These are phyloP conservation scores for Fusarium cicatricum DNA, from an alignment of 2,329 filamentous ascomycete species.

Conservation along the genomic window DNA sequence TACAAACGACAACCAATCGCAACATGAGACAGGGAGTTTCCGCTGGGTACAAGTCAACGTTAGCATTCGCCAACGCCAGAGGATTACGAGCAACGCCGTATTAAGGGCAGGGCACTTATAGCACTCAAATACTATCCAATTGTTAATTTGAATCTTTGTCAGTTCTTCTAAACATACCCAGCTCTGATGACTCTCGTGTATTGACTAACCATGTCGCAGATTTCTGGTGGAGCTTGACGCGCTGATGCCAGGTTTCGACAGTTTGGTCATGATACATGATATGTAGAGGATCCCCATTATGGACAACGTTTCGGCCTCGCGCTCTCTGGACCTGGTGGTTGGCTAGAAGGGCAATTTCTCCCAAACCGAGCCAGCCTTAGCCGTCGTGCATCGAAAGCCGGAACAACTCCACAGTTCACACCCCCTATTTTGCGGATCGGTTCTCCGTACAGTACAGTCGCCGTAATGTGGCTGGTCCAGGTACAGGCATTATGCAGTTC, in stretches of 20 bases:
- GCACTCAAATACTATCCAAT: not conserved
- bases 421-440: conserved; percentile 33
- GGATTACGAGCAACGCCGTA: conserved; percentile 2
- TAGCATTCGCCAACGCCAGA: not conserved
- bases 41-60: too few species aligned
- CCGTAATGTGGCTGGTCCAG: not conserved
- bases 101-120: conserved; percentile 20
- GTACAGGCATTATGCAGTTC: not conserved
- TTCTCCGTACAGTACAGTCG: conserved; percentile 12
- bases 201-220: not conserved
- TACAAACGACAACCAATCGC: conserved; percentile 18
- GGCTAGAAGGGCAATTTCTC: conserved; percentile 16
- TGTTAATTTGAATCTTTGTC: not conserved
- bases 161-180: not conserved
- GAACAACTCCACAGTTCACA: conserved; percentile 27
- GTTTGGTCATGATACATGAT: conserved; percentile 5
- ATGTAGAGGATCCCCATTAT: conserved; percentile 16
- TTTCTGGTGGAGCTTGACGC: not conserved
- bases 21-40: conserved; percentile 6
- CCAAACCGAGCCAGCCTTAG: conserved; percentile 28
- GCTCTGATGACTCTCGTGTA: conserved; percentile 15
- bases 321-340: conserved; percentile 10
- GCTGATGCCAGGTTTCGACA: not conserved
- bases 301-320: conserved; percentile 28
- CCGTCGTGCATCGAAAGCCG: conserved; percentile 25